Evolutionary conservation across 2,329 filamentous ascomycete species (phyloP), one percentile per base, ranked within the genome.

Genomic region (Periconia sp.): DNA sequence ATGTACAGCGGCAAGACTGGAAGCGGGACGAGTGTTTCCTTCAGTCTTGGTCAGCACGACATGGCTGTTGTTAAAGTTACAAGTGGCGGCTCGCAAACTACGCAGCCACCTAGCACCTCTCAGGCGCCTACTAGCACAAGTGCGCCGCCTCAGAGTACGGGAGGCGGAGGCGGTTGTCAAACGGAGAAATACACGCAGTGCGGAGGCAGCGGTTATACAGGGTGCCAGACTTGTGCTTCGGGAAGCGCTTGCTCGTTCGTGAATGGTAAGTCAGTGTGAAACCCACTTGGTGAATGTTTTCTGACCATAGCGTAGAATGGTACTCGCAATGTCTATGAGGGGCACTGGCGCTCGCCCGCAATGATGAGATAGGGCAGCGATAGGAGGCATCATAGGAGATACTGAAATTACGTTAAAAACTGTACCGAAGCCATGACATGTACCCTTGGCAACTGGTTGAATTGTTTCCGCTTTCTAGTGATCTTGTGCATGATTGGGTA

Each of bases 1-100:
- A 44, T 55, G 46, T 59, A 53, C 35, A 58, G 46, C 19, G 60
- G 60, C 13, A 49, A 47, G 20, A 58, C 53, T 19, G 58, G 56
- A 2, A 41, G 31, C 10, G 56, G 54, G 18, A 55, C 57, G 18
- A 52, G 49, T 46, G 48, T 59, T n/a, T 55, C 55, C 18, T 49
- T 51, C 19, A 50, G 43, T 19, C 50, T 60, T 2, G 54, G 23
- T 5, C 44, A 47, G 27, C 58, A 62, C 33, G 57, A 62, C 43
- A 60, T 60, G 57, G 50, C 48, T 14, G 54, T 60, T 19, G 53
- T 55, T 27, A 60, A 59, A 45, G 49, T 60, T 30, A 51, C 52
- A 11, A 37, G 33, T 11, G 33, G 33, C 15, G 33, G 33, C 5
- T 37, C 33, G 33, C 33, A 37, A n/a, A 13, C 33, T 37, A 37